Base-by-base conservation (phyloP, 2,329 filamentous ascomycete species). In the Botrytis deweyae region DNA sequence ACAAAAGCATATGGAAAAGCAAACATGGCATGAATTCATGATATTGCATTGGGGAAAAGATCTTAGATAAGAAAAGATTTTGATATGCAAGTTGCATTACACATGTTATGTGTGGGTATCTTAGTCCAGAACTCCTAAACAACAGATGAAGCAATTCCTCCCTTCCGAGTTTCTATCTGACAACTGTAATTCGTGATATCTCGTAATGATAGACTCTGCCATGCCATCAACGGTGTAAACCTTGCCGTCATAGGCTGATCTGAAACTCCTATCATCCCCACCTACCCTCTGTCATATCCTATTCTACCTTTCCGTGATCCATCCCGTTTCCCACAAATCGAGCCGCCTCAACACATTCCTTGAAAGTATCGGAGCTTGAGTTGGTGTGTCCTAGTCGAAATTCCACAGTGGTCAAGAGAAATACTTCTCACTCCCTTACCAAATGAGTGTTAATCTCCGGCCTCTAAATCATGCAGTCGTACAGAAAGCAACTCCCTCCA, bases 51-150 rank as follows among this genome's bases (percentile, higher is more conserved):
- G 49, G 25, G 55, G 66, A 16, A 42, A 16, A 68, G 38, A 68
- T 40, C 65, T 16, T 55, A 42, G 2, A 33, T 3, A 58, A 29
- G 49, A 29, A 42, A 68, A 68, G 36, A 68, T 58, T 33, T 67
- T 68, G 64, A 46, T 67, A 49, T 67, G 64, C 46, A 40, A 58
- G 66, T 68, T 68, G 65, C 65, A 68, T 38, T 68, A 58, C 66
- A 68, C 66, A 68, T 68, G 22, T 58, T 42, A 68, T 68, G 66
- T 68, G 66, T 58, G 66, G 66, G 66, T 68, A 68, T 68, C 66
- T 68, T 42, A 42, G n/a, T 58, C 66, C 66, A 40, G 22, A 68
- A 68, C 66, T 68, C 66, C 66, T 68, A 68, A 68, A 68, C 55
- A 42, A 68, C 42, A 66, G 66, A 68, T 42, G 66, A 68, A 68